phyloP scores from a whole-genome alignment of 139 green algal genomes.

The Spirogloea muscicola region DNA sequence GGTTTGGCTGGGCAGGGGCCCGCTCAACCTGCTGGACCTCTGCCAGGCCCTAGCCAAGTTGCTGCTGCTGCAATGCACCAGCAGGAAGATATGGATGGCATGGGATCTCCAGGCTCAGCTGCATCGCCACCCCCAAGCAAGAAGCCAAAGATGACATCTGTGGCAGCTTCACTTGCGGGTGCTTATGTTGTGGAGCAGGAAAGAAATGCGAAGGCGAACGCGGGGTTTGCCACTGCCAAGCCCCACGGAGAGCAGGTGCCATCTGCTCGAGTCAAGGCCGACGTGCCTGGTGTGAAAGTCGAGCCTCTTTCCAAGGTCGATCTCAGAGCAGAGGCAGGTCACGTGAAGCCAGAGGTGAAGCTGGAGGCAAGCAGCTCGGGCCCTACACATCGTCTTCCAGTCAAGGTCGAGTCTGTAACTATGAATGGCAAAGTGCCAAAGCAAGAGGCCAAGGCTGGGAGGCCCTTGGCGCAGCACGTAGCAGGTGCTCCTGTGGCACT shows the following conservation, averaged over 20 bases:
- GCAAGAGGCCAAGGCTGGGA: neutral
- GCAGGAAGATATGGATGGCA: too few species aligned
- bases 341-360: too few species aligned
- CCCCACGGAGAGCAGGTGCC: neutral
- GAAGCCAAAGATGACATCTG: too few species aligned
- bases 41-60: neutral
- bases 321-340: too few species aligned
- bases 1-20: neutral
- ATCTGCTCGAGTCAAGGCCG: too few species aligned
- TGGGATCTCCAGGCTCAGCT: too few species aligned
- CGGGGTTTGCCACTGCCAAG: neutral
- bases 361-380: too few species aligned
- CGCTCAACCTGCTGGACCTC: neutral
- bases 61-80: constrained; percentile 21
- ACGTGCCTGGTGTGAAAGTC: too few species aligned
- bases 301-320: too few species aligned
- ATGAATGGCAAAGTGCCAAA: neutral
- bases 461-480: neutral
- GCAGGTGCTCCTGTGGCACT: constrained; percentile 1
- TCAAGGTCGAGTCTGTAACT: too few species aligned
- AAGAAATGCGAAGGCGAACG: neutral
- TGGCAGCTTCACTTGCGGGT: neutral
- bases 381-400: too few species aligned
- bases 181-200: neutral
- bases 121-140: neutral